Conservation (phyloP, 192 early-diverging fungal species). For the Backusella westeae region DNA sequence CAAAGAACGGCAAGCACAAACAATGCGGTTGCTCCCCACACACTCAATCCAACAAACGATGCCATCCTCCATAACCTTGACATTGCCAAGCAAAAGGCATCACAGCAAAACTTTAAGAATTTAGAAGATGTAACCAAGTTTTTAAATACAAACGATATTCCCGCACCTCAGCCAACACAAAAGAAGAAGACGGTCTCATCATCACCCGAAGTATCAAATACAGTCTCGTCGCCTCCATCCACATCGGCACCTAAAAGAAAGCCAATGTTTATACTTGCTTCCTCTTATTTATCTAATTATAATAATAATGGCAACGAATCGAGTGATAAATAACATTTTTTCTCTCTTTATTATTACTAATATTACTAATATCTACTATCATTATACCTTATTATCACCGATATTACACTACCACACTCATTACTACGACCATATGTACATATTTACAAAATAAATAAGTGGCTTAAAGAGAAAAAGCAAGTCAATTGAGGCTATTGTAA, state of each 20-base stretch:
- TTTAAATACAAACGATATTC: background rate
- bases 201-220: background rate
- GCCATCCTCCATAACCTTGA: constrained; percentile 5
- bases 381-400: too few relatives aligned
- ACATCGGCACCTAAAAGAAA: constrained; percentile 13
- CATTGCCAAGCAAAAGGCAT: constrained; percentile 3
- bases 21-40: background rate
- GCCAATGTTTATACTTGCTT: constrained; percentile 41
- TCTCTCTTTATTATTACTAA: background rate
- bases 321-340: background rate
- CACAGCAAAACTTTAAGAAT: background rate
- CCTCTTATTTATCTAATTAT: constrained; percentile 30
- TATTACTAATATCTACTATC: background rate
- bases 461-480: too few relatives aligned
- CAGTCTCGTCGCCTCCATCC: background rate
- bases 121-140: constrained; percentile 5
- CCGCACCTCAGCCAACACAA: background rate
- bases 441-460: background rate
- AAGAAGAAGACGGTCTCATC: background rate
- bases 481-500: too few relatives aligned
- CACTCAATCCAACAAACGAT: background rate
- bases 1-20: background rate
- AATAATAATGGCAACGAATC: background rate
- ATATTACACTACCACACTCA: too few relatives aligned
- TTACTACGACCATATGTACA: background rate